Evolutionary conservation across 106 monocot genomes (phyloP), one percentile per base, ranked within the genome.

Genomic region (Platanthera guangdongensis): DNA sequence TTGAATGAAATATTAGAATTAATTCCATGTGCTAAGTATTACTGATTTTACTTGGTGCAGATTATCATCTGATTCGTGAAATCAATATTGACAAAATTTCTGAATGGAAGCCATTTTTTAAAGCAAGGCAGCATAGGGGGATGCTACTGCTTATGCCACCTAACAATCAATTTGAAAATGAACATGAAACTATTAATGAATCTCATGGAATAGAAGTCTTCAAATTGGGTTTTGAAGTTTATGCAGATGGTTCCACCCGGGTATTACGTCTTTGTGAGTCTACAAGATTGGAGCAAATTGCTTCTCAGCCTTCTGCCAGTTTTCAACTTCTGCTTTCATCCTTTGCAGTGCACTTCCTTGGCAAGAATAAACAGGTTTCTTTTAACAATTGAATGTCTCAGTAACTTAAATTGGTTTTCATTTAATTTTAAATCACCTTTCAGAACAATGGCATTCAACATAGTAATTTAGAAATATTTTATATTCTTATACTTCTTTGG

Each of bases 1-100:
- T 7, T 11, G 59, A 60, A 7, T 21, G 8, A 60, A 11, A 15
- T 70, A 74, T 53, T 25, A 52, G 10, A 25, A 74, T 74, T 2
- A 52, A 52, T 52, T 74, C 52, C 9, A 19, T 52, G 4, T 13
- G 13, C 25, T 51, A 52, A 15, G 12, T 47, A 19, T 19, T 72
- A 25, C 14, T 74, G 16, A 16, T 74, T 85, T 81, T 50, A 70
- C 50, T 62, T 60, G 19, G 19, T 79, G 57, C 45, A 95, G 95
- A 89, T 86, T 68, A 86, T 75, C 84, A 88, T 85, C 51, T 90
- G 30, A 73, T 86, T 59, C 89, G 90, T 60, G 95, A 92, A 83
- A 88, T 95, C 50, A 92, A 85, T 77, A 92, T 92, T 50, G 92
- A 95, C 74, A 95, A 95, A 76, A 76, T 92, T 11, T 77, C 78